Conservation (phyloP, 805 yeast genomes). For the Barnettozyma populi region DNA sequence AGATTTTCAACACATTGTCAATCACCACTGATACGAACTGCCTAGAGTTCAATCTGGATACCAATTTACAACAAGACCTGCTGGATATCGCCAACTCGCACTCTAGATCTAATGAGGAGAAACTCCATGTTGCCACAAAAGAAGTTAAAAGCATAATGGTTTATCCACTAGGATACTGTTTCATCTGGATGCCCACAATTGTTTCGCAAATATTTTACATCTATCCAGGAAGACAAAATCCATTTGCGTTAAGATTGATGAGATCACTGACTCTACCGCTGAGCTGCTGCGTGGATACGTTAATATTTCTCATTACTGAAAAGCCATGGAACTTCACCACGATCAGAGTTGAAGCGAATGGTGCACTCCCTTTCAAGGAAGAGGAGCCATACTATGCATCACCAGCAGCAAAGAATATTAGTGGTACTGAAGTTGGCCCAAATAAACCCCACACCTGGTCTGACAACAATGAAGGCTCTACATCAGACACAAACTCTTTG, state of each 20-base stretch:
- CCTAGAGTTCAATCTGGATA: neutral
- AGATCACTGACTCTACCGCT: neutral
- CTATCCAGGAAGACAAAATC: neutral
- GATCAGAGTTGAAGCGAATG: neutral
- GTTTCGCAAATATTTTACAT: constrained; percentile 12
- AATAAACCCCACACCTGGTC: no score
- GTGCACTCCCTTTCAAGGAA: neutral
- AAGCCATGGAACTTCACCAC: constrained; percentile 2
- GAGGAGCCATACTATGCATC: neutral
- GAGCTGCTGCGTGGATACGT: constrained; percentile 1
- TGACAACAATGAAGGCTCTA: neutral
- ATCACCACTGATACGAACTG: neutral
- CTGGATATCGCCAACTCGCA: constrained; percentile 10
- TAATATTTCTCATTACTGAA: neutral
- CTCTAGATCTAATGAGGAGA: constrained; percentile 1
- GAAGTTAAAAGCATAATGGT: constrained; percentile 18
- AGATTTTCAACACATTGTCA: neutral
- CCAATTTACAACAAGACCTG: constrained; percentile 15
- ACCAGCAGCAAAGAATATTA: neutral
- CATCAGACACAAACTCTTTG: neutral
- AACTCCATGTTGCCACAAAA: constrained; percentile 10
- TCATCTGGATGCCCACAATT: constrained; percentile 17
- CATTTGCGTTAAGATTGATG: constrained; percentile 8
- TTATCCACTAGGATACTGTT: constrained; percentile 20
- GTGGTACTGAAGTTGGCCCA: no score